These are phyloP conservation scores for Atkinsonella texensis DNA, from an alignment of 2,329 filamentous ascomycete genomes.

Conservation along the genomic window DNA sequence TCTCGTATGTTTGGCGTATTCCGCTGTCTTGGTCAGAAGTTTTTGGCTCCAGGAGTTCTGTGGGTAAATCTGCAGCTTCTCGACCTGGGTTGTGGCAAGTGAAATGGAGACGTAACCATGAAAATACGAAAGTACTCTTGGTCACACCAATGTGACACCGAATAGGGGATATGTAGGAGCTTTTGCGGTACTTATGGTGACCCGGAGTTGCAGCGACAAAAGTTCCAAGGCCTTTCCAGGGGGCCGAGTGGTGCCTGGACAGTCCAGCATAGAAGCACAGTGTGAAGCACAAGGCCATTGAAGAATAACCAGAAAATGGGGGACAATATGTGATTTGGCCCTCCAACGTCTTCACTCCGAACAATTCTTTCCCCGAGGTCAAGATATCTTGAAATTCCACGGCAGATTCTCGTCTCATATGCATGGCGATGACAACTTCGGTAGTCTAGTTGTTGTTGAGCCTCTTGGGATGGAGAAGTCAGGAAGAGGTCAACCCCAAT, in stretches of 20 bases:
- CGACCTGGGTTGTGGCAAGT: background rate
- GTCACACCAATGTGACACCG: background rate
- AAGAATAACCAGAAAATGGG: too few relatives aligned
- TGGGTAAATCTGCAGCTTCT: too few relatives aligned
- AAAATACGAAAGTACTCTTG: background rate
- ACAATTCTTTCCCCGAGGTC: too few relatives aligned
- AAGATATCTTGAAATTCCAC: too few relatives aligned
- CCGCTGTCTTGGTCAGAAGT: background rate
- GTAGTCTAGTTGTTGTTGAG: too few relatives aligned
- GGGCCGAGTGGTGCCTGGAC: background rate
- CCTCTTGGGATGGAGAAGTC: too few relatives aligned
- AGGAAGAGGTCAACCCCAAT: too few relatives aligned
- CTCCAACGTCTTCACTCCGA: too few relatives aligned
- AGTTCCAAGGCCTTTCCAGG: slow-evolving; percentile 1
- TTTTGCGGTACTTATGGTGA: background rate
- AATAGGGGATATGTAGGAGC: background rate
- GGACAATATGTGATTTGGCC: too few relatives aligned
- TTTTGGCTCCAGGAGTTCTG: background rate
- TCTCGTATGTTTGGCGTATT: too few relatives aligned
- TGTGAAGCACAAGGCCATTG: background rate
- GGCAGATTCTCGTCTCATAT: too few relatives aligned
- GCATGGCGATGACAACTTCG: too few relatives aligned
- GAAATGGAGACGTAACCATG: background rate
- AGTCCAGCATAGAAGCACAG: background rate
- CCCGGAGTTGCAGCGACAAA: background rate